Percentiles rank a stretch among this genome's conserved stretches.
These are phyloP conservation scores for Yamagishiella unicocca DNA, from an alignment of 139 green algal species.

Conservation along the genomic window DNA sequence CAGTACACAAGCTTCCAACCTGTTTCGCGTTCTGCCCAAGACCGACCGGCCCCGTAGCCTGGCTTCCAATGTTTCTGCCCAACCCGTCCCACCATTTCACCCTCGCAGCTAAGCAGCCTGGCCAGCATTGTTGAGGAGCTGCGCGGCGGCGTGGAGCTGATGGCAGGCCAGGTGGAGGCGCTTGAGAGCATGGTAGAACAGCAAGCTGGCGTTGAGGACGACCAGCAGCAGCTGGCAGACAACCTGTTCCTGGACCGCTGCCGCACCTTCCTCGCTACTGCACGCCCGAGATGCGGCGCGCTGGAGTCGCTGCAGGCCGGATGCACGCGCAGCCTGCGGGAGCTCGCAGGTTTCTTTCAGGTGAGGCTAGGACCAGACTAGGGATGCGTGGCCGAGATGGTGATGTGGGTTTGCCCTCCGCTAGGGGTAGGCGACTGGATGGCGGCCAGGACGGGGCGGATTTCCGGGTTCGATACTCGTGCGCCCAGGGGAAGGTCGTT, in stretches of 20 bases:
- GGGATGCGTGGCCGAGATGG: no score
- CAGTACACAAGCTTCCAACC: no score
- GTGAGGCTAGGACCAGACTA: background rate
- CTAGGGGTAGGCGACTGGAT: no score
- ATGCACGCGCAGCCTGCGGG: background rate
- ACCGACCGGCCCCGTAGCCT: no score
- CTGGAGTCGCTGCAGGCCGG: background rate
- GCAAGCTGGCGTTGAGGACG: background rate
- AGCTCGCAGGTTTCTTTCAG: constrained; percentile 33
- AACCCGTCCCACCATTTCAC: background rate
- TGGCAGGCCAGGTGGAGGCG: constrained; percentile 47
- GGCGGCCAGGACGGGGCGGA: no score
- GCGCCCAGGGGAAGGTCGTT: no score
- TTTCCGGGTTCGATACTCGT: no score
- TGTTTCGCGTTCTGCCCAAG: no score
- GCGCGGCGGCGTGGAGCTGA: constrained; percentile 42
- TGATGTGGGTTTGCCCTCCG: no score
- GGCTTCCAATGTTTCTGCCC: background rate
- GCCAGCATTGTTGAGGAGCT: constrained; percentile 69
- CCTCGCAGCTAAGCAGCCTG: constrained; percentile 64
- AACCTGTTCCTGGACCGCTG: constrained; percentile 32
- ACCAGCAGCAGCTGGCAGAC: background rate
- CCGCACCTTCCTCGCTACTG: background rate
- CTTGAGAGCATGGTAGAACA: background rate
- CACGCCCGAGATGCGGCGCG: background rate